Evolutionary conservation across 257 asterid genomes (phyloP), one percentile per base, ranked within the genome.

Genomic region (Solanum chaucha): DNA sequence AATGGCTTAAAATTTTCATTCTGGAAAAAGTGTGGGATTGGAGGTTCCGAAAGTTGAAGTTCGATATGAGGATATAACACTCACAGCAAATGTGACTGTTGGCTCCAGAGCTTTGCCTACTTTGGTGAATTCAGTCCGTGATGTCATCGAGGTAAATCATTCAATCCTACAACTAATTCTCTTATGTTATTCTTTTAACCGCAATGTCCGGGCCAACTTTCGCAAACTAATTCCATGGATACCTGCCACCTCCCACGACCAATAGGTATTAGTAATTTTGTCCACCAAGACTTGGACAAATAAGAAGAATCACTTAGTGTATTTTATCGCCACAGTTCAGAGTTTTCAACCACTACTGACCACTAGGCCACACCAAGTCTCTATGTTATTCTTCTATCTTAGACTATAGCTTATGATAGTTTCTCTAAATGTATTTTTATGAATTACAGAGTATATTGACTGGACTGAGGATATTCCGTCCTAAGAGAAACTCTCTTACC

Each of bases 81-180:
- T 96, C 89, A 87, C 91, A 36, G 97, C 99, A 5, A 89, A 93
- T 48, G 98, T 96, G 64, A 93, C 91, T 74, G 59, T 95, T 13
- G 99, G 98, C n/a, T 93, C 98, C 40, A 91, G 98, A 91, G 98
- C 99, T 77, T 91, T 96, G 90, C 99, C 99, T 28, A 94, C 98
- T 77, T 88, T 95, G 89, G 89, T 92, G 85, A 96, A 96, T 72
- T 94, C 88, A 91, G 64, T 89, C 46, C 98, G 98, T 64, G 93
- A 96, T 83, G 88, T 91, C 86, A 0, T 92, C 22, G 99, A 96
- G 95, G 99, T 95, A 83, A 87, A 87, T 41, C 30, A 81, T 84
- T 87, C 87, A 26, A 73, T 48, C 84, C 26, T 78, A 14, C 64
- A 41, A 41, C 64, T 24, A 48, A 48, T 80, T 80, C 15, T 80